Evolutionary conservation across 2,329 filamentous ascomycete genomes (phyloP).

Genomic region (Fusarium illudens): DNA sequence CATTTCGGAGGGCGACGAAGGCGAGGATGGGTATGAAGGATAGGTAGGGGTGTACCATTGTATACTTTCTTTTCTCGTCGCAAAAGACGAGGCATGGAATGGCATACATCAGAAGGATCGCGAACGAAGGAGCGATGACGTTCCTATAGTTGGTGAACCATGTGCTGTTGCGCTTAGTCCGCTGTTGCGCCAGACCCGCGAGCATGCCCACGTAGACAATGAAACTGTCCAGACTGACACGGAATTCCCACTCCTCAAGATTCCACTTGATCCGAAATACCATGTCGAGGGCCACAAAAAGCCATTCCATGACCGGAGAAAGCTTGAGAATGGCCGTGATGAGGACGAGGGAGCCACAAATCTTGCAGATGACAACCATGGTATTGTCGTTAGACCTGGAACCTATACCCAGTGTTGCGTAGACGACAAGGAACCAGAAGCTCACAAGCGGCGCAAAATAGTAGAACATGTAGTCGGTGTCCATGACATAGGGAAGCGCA

Average conservation of each 20-base stretch:
- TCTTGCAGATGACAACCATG: constrained; percentile 56
- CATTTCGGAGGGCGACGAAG: constrained; percentile 62
- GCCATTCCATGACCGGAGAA: constrained; percentile 32
- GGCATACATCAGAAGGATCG: constrained; percentile 46
- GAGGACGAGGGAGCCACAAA: constrained; percentile 52
- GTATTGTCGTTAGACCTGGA: constrained; percentile 53
- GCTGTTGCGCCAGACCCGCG: constrained; percentile 42
- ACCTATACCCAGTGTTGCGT: constrained; percentile 57
- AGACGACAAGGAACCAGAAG: constrained; percentile 71
- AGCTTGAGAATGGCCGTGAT: constrained; percentile 42
- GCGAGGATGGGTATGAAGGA: constrained; percentile 63
- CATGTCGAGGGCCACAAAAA: constrained; percentile 45
- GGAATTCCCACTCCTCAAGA: constrained; percentile 58
- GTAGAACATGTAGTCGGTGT: constrained; percentile 60
- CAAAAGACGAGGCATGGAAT: constrained; percentile 9
- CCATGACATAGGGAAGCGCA: constrained; percentile 63
- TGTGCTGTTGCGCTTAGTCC: constrained; percentile 24
- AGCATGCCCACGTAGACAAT: constrained; percentile 66
- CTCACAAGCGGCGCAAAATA: constrained; percentile 67
- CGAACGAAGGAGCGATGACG: constrained; percentile 27
- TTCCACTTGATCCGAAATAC: constrained; percentile 60
- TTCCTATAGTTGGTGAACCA: constrained; percentile 36
- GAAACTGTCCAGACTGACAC: constrained; percentile 61
- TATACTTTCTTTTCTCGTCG: constrained; percentile 49
- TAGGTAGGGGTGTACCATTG: constrained; percentile 60